Base-by-base conservation (phyloP, 139 green algal species). In the Auxenochlorella pyrenoidosa region DNA sequence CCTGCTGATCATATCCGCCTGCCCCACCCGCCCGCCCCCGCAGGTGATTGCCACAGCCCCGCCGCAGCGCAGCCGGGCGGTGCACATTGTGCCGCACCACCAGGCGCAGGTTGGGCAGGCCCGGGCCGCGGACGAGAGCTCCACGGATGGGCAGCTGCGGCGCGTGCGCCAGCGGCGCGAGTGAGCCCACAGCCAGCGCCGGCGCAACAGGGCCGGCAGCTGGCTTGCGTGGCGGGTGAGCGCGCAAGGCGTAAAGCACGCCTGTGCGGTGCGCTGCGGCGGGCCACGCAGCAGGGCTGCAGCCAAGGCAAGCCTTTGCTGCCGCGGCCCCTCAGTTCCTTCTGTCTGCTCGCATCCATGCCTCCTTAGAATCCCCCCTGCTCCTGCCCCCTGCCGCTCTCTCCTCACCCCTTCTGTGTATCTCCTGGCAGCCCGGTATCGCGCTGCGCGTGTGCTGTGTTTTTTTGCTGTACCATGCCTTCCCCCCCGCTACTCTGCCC, bases 121-220 rank as follows among this genome's bases (percentile, higher is more conserved):
- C 10, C 65, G 87, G 15, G 86, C 81, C 22, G 78, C 80, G 24
- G 84, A 89, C 34, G 88, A 91, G 68, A 87, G 76, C 87, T 83
- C 77, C 16, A 88, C 77, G 40, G 88, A 89, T n/a, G 88, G 85
- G 3, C 85, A 89, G 79, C 75, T 91, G 66, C 59, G 85, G 32
- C 60, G 88, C 38, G 88, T 91, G 58, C 75, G 88, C 22, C 75
- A 83, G n/a, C 59, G 88, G 5, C 79, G 83, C 34, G 83, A 91
- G 32, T 89, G 63, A 85, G 59, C n/a, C 21, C 3, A 2, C 18
- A 38, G 34, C 10, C 71, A 63, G 54, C 54, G 54, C 54, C 18
- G 15, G 13, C 6, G 47, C 47, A 12, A 58, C 13, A 63, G 22
- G 32, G 32, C 66, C n/a, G 34, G 5, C 30, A 40, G 24, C 19